Evolutionary conservation across 2,329 filamentous ascomycete species (phyloP).

Genomic region (Fusarium begoniae): DNA sequence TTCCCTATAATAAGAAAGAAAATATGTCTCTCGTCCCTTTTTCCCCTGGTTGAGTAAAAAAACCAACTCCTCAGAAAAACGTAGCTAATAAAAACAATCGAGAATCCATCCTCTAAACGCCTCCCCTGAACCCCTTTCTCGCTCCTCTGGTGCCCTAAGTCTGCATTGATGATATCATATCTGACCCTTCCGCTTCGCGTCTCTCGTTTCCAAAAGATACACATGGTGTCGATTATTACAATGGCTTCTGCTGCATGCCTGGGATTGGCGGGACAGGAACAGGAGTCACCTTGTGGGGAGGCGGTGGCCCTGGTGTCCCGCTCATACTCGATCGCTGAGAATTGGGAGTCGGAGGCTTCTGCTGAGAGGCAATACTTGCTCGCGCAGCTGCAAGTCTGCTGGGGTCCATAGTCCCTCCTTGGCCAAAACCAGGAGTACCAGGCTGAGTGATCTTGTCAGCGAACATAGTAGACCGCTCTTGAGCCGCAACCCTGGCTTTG

Average conservation of each 20-base stretch:
- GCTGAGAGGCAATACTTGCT: slow-evolving; percentile 49
- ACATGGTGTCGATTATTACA: slow-evolving; percentile 19
- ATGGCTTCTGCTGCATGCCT: slow-evolving; percentile 47
- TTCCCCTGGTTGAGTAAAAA: slow-evolving; percentile 28
- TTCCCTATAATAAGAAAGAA: slow-evolving; percentile 18
- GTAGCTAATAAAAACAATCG: slow-evolving; percentile 32
- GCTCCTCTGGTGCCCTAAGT: neutral
- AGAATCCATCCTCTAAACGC: slow-evolving; percentile 42
- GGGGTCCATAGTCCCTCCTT: slow-evolving; percentile 43
- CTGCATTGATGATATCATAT: neutral
- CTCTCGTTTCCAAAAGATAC: slow-evolving; percentile 14
- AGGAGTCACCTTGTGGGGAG: slow-evolving; percentile 55
- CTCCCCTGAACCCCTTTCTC: slow-evolving; percentile 21
- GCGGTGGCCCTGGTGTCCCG: slow-evolving; percentile 47
- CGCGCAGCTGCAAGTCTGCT: slow-evolving; percentile 47
- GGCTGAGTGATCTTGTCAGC: slow-evolving; percentile 59
- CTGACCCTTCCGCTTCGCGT: slow-evolving; percentile 5
- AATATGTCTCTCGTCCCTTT: slow-evolving; percentile 18
- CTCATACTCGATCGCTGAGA: slow-evolving; percentile 45
- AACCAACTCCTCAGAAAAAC: slow-evolving; percentile 32
- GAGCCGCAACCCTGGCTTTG: slow-evolving; percentile 57
- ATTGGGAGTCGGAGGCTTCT: slow-evolving; percentile 50
- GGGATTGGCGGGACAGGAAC: slow-evolving; percentile 56
- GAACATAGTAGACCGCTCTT: slow-evolving; percentile 54
- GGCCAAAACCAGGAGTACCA: slow-evolving; percentile 44